phyloP scores from a whole-genome alignment of 2,329 filamentous ascomycete species.

The Dissoconium aciculare region DNA sequence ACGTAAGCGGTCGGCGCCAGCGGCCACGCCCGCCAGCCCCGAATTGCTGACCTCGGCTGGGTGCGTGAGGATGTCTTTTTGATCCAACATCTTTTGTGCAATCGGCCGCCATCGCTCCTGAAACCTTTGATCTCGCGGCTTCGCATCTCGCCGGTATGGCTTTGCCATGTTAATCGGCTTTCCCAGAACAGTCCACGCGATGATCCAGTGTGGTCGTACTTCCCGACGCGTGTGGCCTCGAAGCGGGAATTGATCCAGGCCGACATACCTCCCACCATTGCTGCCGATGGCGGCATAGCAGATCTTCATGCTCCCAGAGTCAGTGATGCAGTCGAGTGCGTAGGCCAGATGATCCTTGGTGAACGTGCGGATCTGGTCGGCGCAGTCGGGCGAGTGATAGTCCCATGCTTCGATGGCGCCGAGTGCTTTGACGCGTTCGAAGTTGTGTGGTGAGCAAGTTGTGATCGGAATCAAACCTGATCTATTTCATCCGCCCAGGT shows the following conservation, averaged over 20 bases:
- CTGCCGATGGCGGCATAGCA: conserved; percentile 10
- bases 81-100: conserved; percentile 9
- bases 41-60: conserved; percentile 9
- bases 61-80: conserved; percentile 7
- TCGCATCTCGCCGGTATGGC: conserved; percentile 8
- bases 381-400: conserved; percentile 8
- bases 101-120: conserved; percentile 8
- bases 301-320: conserved; percentile 10
- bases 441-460: conserved; percentile 10
- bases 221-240: conserved; percentile 9
- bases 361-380: conserved; percentile 8
- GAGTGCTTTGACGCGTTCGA: conserved; percentile 7
- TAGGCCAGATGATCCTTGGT: conserved; percentile 5
- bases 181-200: conserved; percentile 10
- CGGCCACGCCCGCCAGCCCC: conserved; percentile 7
- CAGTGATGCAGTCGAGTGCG: conserved; percentile 11
- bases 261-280: conserved; percentile 10
- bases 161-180: conserved; percentile 9
- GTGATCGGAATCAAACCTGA: conserved; percentile 8
- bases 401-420: conserved; percentile 10
- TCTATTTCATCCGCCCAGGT: conserved; percentile 4
- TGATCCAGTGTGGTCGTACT: conserved; percentile 11
- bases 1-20: conserved; percentile 8
- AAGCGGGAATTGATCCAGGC: conserved; percentile 11
- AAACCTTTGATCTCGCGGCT: conserved; percentile 9